A percentile compares a stretch with the other conserved stretches of the same genome.
Evolutionary conservation across 2,329 filamentous ascomycete genomes (phyloP).

Genomic region (Phaeosphaeria sp.): DNA sequence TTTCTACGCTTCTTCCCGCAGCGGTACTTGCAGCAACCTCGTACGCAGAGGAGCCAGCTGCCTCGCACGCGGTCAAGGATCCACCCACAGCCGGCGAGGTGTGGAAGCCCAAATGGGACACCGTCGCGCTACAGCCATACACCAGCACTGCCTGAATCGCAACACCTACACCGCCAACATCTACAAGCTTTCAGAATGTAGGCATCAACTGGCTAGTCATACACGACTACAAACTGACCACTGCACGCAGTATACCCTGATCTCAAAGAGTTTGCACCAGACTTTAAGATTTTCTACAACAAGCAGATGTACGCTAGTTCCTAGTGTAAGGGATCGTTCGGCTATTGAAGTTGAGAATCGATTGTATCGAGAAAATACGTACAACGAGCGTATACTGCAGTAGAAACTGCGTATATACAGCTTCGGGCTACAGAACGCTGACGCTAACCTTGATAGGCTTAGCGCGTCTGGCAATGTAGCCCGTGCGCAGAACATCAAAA

Average conservation of each 20-base stretch:
- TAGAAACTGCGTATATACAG: too few relatives aligned
- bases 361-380: too few relatives aligned
- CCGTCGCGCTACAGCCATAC: slow-evolving; percentile 28
- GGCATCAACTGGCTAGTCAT: neutral
- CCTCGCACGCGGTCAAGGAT: slow-evolving; percentile 31
- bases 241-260: slow-evolving; percentile 34
- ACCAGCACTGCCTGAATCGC: slow-evolving; percentile 26
- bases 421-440: too few relatives aligned
- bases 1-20: slow-evolving; percentile 27
- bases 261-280: slow-evolving; percentile 37
- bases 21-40: slow-evolving; percentile 28
- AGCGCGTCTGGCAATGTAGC: too few relatives aligned
- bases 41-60: too few relatives aligned
- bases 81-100: slow-evolving; percentile 38
- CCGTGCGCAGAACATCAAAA: too few relatives aligned
- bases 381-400: too few relatives aligned
- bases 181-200: slow-evolving; percentile 36
- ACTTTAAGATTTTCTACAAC: slow-evolving; percentile 48
- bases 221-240: neutral
- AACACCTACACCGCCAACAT: slow-evolving; percentile 33
- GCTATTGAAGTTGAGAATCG: too few relatives aligned
- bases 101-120: slow-evolving; percentile 40
- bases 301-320: slow-evolving; percentile 56
- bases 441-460: too few relatives aligned
- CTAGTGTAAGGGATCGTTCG: too few relatives aligned